Evolutionary conservation across 768 basidiomycete genomes (phyloP), one percentile per base, ranked within the genome.

Genomic region (Leccinum broughii): DNA sequence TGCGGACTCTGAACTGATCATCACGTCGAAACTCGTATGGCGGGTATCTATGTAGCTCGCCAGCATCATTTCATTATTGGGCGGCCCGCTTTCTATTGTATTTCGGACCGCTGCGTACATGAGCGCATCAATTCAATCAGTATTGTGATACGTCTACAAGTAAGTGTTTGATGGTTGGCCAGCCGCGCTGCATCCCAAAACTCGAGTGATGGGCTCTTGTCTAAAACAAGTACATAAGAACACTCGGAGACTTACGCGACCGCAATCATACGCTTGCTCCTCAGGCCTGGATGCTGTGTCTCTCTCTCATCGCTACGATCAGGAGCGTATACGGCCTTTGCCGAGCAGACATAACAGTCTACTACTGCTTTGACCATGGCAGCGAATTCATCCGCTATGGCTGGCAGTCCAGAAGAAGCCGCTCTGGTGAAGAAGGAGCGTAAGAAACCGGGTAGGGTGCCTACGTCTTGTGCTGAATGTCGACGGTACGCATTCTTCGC

Each of bases 391-490:
- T 52, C 22, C 34, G 2, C 5, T 35, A 70, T 58, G 60, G 51
- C 49, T 2, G 44, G 54, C 20, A 55, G 49, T 26, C 20, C 62
- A 32, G 69, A 65, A 52, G 48, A 17, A n/a, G 61, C 56, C 11
- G 11, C 26, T 24, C 46, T 57, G 9, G 60, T 62, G 37, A 71
- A 73, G 32, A 77, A 69, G 61, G 76, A 73, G 50, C 74, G 81
- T 51, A 77, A 78, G 54, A 80, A 78, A 59, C 83, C 83, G 9
- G 83, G 83, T 7, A 71, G 83, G 59, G 80, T 78, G 53, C 80
- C 75, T 30, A 77, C 77, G 1, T 78, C 77, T 52, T 80, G 76
- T 59, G 75, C 77, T 1, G 78, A 78, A 64, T 77, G 75, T 62
- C 69, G 75, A 66, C 72, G 77, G 77, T 75, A 57, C 39, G 75